phyloP scores from a whole-genome alignment of 768 basidiomycete genomes.

The Collybia sp. region DNA sequence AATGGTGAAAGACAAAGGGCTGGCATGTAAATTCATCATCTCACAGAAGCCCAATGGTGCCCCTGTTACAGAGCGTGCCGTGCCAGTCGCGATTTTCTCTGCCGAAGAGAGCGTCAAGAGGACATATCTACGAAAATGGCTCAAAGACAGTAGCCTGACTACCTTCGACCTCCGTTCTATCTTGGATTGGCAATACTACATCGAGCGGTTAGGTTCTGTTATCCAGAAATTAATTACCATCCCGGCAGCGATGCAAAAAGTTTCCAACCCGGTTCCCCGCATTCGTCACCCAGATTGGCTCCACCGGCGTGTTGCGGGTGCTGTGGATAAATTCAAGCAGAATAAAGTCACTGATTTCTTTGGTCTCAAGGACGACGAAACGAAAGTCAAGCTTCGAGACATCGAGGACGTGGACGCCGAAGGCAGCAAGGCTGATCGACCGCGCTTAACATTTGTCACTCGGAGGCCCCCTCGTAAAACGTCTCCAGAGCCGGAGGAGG shows the following conservation, averaged over 20 bases:
- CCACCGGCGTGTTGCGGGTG: conserved; percentile 81
- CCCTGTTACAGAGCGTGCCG: conserved; percentile 94
- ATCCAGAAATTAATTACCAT: conserved; percentile 99
- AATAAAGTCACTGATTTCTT: conserved; percentile 98
- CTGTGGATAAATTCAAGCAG: conserved; percentile 96
- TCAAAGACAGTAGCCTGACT: conserved; percentile 85
- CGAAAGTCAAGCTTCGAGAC: conserved; percentile 34
- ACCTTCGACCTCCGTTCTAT: conserved; percentile 92
- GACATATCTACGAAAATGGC: conserved; percentile 90
- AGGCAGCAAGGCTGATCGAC: conserved; percentile 18
- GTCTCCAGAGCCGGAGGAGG: conserved; percentile 37
- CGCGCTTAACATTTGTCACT: conserved; percentile 49
- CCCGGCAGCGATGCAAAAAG: conserved; percentile 97
- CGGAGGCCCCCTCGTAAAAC: conserved; percentile 39
- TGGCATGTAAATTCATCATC: conserved; percentile 99
- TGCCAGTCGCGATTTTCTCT: conserved; percentile 97
- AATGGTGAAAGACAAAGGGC: conserved; percentile 99
- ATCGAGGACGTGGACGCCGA: conserved; percentile 56
- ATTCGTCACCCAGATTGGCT: conserved; percentile 98
- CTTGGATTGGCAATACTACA: conserved; percentile 98
- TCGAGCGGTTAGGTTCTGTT: conserved; percentile 94
- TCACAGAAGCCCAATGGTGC: conserved; percentile 90
- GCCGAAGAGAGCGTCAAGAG: conserved; percentile 90
- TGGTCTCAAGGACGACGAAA: conserved; percentile 31
- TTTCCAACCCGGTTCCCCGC: conserved; percentile 93